Percentiles rank a stretch among this genome's conserved stretches.
phyloP scores from a whole-genome alignment of 352 stramenopile species.

The Pythium periplocum region DNA sequence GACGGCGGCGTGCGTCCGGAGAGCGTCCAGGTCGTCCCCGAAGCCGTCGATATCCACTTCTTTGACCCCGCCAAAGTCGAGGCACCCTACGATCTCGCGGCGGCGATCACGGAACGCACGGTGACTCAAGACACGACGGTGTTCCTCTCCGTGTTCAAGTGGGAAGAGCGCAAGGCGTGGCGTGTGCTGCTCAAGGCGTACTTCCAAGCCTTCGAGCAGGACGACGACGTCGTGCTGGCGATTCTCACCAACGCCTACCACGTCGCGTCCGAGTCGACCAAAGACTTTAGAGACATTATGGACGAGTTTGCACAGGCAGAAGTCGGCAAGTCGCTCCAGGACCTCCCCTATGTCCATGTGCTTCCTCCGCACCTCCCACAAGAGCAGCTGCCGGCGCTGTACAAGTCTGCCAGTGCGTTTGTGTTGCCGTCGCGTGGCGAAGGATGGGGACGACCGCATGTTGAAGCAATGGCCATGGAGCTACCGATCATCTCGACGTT shows the following conservation, averaged over 20 bases:
- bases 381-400: constrained; percentile 48
- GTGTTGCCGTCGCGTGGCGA: constrained; percentile 91
- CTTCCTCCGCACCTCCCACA: constrained; percentile 61
- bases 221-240: constrained; percentile 70
- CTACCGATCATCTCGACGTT: constrained; percentile 89
- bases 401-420: constrained; percentile 77
- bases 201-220: constrained; percentile 56
- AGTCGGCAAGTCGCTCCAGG: constrained; percentile 32
- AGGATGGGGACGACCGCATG: constrained; percentile 90
- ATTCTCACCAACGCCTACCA: constrained; percentile 90
- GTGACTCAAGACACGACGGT: constrained; percentile 51
- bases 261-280: constrained; percentile 27
- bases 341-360: constrained; percentile 57
- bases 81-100: constrained; percentile 40
- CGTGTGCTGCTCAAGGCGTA: constrained; percentile 84
- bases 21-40: constrained; percentile 70
- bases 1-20: constrained; percentile 45
- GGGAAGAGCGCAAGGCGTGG: constrained; percentile 90
- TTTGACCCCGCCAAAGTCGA: constrained; percentile 64
- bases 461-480: constrained; percentile 92
- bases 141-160: constrained; percentile 94
- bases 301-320: constrained; percentile 45
- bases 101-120: constrained; percentile 15
- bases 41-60: constrained; percentile 88
- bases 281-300: constrained; percentile 51